Conservation (phyloP, 2,329 filamentous ascomycete genomes). For the Exophiala sideris region DNA sequence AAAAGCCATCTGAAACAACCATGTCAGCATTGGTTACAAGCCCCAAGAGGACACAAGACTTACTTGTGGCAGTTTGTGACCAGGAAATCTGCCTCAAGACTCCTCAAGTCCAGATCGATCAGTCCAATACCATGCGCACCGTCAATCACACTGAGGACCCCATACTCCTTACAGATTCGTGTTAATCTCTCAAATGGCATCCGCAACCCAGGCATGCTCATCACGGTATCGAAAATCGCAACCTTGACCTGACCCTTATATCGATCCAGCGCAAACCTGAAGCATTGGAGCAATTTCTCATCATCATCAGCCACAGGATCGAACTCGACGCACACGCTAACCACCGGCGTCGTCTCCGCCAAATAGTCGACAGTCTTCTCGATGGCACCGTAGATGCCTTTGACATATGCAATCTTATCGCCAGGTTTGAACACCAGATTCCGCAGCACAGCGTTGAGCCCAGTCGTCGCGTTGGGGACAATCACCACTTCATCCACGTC, state of each 20-base stretch:
- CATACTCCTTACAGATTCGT: slow-evolving; percentile 60
- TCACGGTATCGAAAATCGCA: slow-evolving; percentile 79
- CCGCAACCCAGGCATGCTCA: slow-evolving; percentile 70
- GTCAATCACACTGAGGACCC: slow-evolving; percentile 71
- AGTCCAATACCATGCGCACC: slow-evolving; percentile 82
- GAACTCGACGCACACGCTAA: slow-evolving; percentile 58
- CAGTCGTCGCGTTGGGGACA: slow-evolving; percentile 71
- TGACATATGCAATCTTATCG: slow-evolving; percentile 66
- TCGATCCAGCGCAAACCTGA: slow-evolving; percentile 55
- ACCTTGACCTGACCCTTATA: slow-evolving; percentile 54
- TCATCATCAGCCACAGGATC: slow-evolving; percentile 67
- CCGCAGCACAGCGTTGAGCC: slow-evolving; percentile 71
- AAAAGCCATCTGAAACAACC: slow-evolving; percentile 62
- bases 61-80: slow-evolving; percentile 77
- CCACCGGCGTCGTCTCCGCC: slow-evolving; percentile 57
- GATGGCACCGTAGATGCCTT: slow-evolving; percentile 72
- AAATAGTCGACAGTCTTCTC: slow-evolving; percentile 71
- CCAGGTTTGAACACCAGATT: slow-evolving; percentile 65
- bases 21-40: background rate
- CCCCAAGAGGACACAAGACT: background rate
- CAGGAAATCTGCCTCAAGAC: slow-evolving; percentile 76
- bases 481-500: slow-evolving; percentile 67
- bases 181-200: slow-evolving; percentile 72
- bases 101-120: slow-evolving; percentile 63
- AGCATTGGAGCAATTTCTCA: slow-evolving; percentile 58